phyloP scores from a whole-genome alignment of 345 rosid species.

The Salix koriyanagi region DNA sequence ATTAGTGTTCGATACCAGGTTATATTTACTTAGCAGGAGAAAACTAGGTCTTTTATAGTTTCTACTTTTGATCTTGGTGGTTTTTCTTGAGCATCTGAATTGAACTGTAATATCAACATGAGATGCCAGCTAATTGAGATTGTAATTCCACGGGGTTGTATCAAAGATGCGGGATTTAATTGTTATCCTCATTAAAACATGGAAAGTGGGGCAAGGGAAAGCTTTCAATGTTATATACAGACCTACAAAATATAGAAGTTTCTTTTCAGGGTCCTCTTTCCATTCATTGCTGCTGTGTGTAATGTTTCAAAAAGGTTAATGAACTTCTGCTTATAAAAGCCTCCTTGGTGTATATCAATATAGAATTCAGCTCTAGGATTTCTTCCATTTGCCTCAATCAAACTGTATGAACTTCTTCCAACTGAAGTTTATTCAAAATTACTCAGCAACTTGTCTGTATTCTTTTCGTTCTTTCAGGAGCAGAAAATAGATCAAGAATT shows the following conservation, averaged over 20 bases:
- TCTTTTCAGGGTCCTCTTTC: background rate
- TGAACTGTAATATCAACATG: background rate
- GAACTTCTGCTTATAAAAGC: background rate
- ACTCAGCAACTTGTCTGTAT: background rate
- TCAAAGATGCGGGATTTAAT: background rate
- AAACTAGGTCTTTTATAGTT: background rate
- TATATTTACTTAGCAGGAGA: background rate
- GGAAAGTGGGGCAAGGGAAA: background rate
- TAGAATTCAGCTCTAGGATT: background rate
- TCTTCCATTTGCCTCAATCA: background rate
- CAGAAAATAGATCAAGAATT: conserved; percentile 63
- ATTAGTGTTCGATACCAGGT: background rate
- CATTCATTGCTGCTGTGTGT: background rate
- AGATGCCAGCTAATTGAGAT: background rate
- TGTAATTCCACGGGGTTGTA: too few relatives aligned
- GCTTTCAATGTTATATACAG: background rate
- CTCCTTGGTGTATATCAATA: background rate
- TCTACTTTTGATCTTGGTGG: background rate
- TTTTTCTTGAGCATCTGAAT: background rate
- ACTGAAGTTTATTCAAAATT: background rate
- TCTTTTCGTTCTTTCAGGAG: conserved; percentile 45
- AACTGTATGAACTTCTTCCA: background rate
- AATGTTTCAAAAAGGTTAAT: background rate
- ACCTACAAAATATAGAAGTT: background rate
- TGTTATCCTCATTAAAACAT: background rate